A percentile compares a stretch with the other conserved stretches of the same genome.
These are phyloP conservation scores for Lolium rigidum DNA, from an alignment of 176 grass and related monocot species.

Conservation along the genomic window DNA sequence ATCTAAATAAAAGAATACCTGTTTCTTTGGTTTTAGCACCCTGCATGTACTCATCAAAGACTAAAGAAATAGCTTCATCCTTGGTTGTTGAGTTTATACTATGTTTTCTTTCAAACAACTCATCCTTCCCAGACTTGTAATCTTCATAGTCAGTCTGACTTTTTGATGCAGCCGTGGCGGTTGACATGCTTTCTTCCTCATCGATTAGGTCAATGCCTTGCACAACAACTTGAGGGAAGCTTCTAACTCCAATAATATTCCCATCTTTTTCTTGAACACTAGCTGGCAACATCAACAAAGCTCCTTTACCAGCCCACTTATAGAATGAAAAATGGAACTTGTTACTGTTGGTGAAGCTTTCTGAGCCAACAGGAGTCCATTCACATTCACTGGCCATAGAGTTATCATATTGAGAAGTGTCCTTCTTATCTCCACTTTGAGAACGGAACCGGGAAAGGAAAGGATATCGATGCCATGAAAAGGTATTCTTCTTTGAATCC, in stretches of 20 bases:
- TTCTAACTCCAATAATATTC: constrained; percentile 44
- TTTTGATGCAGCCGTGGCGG: constrained; percentile 56
- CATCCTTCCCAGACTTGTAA: constrained; percentile 50
- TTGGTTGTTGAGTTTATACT: constrained; percentile 46
- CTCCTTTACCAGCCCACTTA: constrained; percentile 86
- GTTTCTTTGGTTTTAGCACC: constrained; percentile 54
- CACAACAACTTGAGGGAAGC: constrained; percentile 82
- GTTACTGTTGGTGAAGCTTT: constrained; percentile 52
- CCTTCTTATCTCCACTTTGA: constrained; percentile 47
- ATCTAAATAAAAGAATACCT: constrained; percentile 44
- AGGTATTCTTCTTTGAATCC: constrained; percentile 55
- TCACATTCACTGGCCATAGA: constrained; percentile 59
- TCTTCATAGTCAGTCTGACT: constrained; percentile 51
- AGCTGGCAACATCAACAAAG: constrained; percentile 65
- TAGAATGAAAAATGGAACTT: constrained; percentile 93
- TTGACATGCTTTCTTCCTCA: constrained; percentile 70
- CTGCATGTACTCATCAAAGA: constrained; percentile 47
- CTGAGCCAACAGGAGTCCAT: constrained; percentile 51
- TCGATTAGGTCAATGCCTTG: constrained; percentile 70
- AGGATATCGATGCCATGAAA: constrained; percentile 53
- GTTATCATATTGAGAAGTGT: constrained; percentile 40
- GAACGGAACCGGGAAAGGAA: constrained; percentile 72
- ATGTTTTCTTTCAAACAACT: constrained; percentile 49
- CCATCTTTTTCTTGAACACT: constrained; percentile 49
- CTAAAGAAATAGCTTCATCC: constrained; percentile 37